Base-by-base conservation (phyloP, 2,329 filamentous ascomycete genomes). In the Endoconidiophora polonica region DNA sequence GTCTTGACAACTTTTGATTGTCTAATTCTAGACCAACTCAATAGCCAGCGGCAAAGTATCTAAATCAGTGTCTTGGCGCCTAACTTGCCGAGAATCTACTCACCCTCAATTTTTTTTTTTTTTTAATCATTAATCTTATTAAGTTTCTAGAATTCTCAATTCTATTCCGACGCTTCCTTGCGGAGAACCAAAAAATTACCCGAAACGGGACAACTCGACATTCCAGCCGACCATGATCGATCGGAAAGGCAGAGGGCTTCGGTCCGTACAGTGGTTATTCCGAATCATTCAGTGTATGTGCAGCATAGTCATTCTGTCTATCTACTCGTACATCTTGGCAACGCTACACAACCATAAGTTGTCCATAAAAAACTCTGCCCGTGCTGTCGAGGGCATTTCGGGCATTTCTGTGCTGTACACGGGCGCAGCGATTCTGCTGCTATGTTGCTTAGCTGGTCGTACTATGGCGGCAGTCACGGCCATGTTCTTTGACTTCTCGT, bases 311-410 rank as follows among this genome's bases (percentile, higher is more conserved):
- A 74, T 90, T 54, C 74, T 95, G 54, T 82, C 75, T 57, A 75
- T 91, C 59, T 88, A 82, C 71, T 81, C 79, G 46, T 94, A 93
- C 71, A 93, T 87, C 71, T 76, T 95, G 46, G 77, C 82, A 6
- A 74, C 82, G 6, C 74, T 88, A 12, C 63, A 74, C 54, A 76
- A 81, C 59, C 77, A 86, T 65, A 59, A 78, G 57, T 63, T 80
- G 12, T 52, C 59, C 52, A 87, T 88, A 56, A 69, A 73, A 16
- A 76, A 65, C 57, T 81, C 75, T 67, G 67, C 81, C 53, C 79
- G 80, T 50, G 85, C 84, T 24, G 83, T 91, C 50, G 79, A 80
- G 59, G 86, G 85, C 55, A 79, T 95, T 53, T 74, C 84, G 0
- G 88, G 87, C 46, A 73, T 73, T 1, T 84, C 78, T 2, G 74